These are phyloP conservation scores for Beauveria brongniartii DNA, from an alignment of 2,329 filamentous ascomycete genomes.

Conservation along the genomic window DNA sequence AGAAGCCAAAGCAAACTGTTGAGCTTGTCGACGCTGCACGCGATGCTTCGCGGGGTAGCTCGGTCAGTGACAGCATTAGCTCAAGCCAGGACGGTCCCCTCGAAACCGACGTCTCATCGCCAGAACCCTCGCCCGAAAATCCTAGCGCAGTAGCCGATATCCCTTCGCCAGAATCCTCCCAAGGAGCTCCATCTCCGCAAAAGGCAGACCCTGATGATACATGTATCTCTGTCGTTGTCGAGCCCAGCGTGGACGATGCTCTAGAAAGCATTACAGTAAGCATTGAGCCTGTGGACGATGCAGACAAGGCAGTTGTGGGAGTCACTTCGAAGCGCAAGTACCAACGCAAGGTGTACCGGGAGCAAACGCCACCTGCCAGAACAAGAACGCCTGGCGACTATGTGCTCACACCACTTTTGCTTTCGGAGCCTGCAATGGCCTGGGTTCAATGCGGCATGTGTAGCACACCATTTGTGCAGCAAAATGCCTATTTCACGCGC, in stretches of 20 bases:
- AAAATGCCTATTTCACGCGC: constrained; percentile 78
- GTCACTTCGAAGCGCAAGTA: constrained; percentile 25
- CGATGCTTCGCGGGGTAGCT: constrained; percentile 31
- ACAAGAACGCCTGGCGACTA: constrained; percentile 67
- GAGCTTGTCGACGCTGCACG: constrained; percentile 21
- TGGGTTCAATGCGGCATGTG: constrained; percentile 92
- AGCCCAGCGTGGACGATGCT: not conserved
- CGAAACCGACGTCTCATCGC: constrained; percentile 41
- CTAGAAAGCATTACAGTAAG: constrained; percentile 18
- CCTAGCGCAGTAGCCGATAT: not conserved
- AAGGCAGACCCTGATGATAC: not conserved
- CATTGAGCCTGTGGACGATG: constrained; percentile 18
- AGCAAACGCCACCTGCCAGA: constrained; percentile 24
- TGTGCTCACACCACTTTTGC: constrained; percentile 66
- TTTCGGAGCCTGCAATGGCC: constrained; percentile 65
- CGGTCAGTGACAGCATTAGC: constrained; percentile 21
- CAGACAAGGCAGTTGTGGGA: constrained; percentile 9
- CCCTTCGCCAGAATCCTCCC: constrained; percentile 4
- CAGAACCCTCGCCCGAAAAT: constrained; percentile 23
- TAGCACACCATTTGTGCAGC: constrained; percentile 73
- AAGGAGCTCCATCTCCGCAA: constrained; percentile 3
- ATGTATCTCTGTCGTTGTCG: not conserved
- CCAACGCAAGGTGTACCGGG: constrained; percentile 26
- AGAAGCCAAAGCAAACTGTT: constrained; percentile 33
- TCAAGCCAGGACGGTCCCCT: constrained; percentile 21